Conservation (phyloP, 768 basidiomycete genomes). For the Pleurotus ostreatus region DNA sequence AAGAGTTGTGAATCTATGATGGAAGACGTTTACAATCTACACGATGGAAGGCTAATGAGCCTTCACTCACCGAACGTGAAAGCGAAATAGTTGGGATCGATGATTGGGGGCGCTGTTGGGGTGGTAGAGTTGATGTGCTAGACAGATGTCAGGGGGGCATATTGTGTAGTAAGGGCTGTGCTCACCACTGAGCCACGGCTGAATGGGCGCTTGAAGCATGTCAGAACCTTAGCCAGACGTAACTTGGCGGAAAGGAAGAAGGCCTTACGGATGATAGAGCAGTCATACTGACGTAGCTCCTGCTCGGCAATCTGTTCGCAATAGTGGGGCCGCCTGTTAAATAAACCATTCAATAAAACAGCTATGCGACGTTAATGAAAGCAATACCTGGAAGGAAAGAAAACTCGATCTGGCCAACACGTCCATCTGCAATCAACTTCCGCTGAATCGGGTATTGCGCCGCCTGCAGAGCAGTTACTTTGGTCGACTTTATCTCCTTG, state of each 20-base stretch:
- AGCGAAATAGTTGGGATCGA: conserved; percentile 42
- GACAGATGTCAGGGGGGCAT: conserved; percentile 29
- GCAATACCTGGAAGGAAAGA: too few relatives aligned
- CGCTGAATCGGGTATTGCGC: background rate
- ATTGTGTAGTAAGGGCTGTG: background rate
- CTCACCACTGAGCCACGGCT: background rate
- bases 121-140: conserved; percentile 38
- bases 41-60: too few relatives aligned
- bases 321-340: too few relatives aligned
- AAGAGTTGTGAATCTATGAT: too few relatives aligned
- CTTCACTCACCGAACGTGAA: conserved; percentile 1
- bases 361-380: too few relatives aligned
- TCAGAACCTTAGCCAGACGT: too few relatives aligned
- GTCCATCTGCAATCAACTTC: background rate
- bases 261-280: too few relatives aligned
- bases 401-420: too few relatives aligned
- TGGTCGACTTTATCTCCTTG: background rate
- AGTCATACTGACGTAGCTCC: too few relatives aligned
- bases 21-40: background rate
- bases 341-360: too few relatives aligned
- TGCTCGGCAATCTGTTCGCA: too few relatives aligned
- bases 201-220: background rate
- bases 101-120: conserved; percentile 35
- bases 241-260: too few relatives aligned
- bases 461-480: background rate